Conservation (phyloP, 1,284 basidiomycete genomes). For the Moesziomyces aphidis region DNA sequence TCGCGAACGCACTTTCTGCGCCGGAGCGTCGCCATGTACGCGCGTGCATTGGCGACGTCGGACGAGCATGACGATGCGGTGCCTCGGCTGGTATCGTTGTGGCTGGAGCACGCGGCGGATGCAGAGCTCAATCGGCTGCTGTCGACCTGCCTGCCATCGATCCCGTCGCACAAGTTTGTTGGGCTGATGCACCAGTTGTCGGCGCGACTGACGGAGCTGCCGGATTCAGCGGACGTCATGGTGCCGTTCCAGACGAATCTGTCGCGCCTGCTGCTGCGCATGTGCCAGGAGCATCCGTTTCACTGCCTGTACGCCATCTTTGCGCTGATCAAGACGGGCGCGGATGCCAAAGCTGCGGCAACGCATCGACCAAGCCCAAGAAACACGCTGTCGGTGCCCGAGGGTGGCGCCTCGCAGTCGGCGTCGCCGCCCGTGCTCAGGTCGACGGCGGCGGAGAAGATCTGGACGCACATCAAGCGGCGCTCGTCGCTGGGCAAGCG, state of each 20-base stretch:
- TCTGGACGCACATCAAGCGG: constrained; percentile 75
- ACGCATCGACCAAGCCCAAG: constrained; percentile 9
- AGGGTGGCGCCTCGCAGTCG: constrained; percentile 1
- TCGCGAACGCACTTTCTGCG: constrained; percentile 74
- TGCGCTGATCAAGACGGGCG: constrained; percentile 69
- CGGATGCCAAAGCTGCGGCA: constrained; percentile 29
- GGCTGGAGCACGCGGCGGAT: constrained; percentile 85
- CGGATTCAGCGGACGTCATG: constrained; percentile 64
- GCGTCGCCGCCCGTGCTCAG: constrained; percentile 68
- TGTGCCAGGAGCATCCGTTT: constrained; percentile 91
- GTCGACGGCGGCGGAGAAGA: constrained; percentile 75
- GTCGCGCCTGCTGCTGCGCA: constrained; percentile 76
- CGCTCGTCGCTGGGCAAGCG: constrained; percentile 69
- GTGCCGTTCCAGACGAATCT: constrained; percentile 75
- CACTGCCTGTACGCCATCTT: constrained; percentile 92
- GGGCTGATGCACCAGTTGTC: constrained; percentile 92
- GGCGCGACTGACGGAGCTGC: constrained; percentile 74
- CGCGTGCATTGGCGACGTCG: constrained; percentile 77
- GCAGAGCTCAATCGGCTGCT: constrained; percentile 73
- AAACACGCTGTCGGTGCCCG: constrained; percentile 10
- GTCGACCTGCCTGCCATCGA: constrained; percentile 72
- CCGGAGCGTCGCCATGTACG: constrained; percentile 85
- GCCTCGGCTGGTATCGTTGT: constrained; percentile 86
- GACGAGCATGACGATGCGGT: constrained; percentile 80
- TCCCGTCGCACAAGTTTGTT: constrained; percentile 91